These are phyloP conservation scores for Megacollybia marginata DNA, from an alignment of 768 basidiomycete genomes.

Conservation along the genomic window DNA sequence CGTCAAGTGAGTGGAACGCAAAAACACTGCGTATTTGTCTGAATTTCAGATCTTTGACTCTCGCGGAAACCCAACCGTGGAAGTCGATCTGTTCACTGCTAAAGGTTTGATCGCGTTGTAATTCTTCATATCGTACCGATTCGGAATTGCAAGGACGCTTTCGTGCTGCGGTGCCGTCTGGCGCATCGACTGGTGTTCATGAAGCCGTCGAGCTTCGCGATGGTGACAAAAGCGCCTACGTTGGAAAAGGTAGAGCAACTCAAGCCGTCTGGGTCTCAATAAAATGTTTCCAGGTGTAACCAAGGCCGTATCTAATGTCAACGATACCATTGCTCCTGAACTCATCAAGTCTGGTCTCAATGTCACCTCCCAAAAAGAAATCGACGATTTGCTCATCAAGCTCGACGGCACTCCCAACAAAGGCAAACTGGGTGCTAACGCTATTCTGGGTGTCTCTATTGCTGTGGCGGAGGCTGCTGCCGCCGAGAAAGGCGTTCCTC, in stretches of 20 bases:
- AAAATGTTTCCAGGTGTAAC: slow-evolving; percentile 55
- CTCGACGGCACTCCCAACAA: slow-evolving; percentile 97
- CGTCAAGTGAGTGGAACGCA: slow-evolving; percentile 59
- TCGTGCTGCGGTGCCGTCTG: slow-evolving; percentile 94
- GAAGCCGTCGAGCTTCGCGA: slow-evolving; percentile 99
- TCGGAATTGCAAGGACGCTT: slow-evolving; percentile 57
- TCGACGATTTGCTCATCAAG: slow-evolving; percentile 98
- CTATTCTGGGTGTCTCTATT: slow-evolving; percentile 97
- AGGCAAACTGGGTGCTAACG: slow-evolving; percentile 98
- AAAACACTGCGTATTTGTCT: too few relatives aligned
- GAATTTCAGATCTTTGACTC: slow-evolving; percentile 90
- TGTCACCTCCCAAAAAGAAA: slow-evolving; percentile 88
- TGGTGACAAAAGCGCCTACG: slow-evolving; percentile 85
- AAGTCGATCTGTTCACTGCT: slow-evolving; percentile 81
- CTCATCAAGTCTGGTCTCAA: slow-evolving; percentile 78
- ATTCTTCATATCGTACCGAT: slow-evolving; percentile 6
- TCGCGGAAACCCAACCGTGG: slow-evolving; percentile 96
- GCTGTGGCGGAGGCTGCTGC: slow-evolving; percentile 92
- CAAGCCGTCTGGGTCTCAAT: slow-evolving; percentile 4
- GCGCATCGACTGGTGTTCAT: slow-evolving; percentile 96
- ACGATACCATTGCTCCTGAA: slow-evolving; percentile 81
- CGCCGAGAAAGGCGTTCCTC: slow-evolving; percentile 88
- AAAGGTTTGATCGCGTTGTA: slow-evolving; percentile 51
- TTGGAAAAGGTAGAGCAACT: slow-evolving; percentile 78
- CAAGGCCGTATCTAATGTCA: slow-evolving; percentile 94